Evolutionary conservation across 768 basidiomycete species (phyloP), one percentile per base, ranked within the genome.

Genomic region (Mycena maculata): DNA sequence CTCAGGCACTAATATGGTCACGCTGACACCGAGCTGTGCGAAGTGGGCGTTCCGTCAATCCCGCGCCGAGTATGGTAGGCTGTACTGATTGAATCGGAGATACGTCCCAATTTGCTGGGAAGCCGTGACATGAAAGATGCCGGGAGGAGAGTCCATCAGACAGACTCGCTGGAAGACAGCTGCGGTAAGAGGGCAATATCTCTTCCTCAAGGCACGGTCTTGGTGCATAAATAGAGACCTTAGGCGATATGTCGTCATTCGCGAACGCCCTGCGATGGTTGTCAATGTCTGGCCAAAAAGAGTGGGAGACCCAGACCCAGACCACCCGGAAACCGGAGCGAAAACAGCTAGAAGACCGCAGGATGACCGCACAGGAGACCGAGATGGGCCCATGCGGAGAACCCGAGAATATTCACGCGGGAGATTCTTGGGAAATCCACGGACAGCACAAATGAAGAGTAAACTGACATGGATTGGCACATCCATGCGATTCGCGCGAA

Each of bases 21-120:
- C 25, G 45, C 62, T 56, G 63, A 64, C 63, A 33, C 22, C 54
- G 38, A 42, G 54, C 63, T 65, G 63, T 57, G 63, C 49, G 15
- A 11, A 22, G 56, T 64, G 63, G 39, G 48, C 63, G 57, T 54
- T 59, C 58, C 64, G 63, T 63, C 28, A 63, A 12, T 18, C 53
- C 44, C 47, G 63, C 38, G 44, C 63, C n/a, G n/a, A 23, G 9
- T 13, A 30, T 31, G 41, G n/a, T n/a, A n/a, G 61, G 55, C 55
- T 52, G 63, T 44, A 42, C 47, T 31, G 56, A 57, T 50, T 20
- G 20, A 52, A 28, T 38, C 52, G 61, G 55, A 58, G 23, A 64
- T 64, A 45, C 42, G 18, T 23, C 12, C 62, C 55, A 31, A 31
- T 2, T 50, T 20, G 23, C 63, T 48, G 63, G 55, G 50, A 64